Base-by-base conservation (phyloP, 257 asterid genomes). In the Forsythia suspensa region DNA sequence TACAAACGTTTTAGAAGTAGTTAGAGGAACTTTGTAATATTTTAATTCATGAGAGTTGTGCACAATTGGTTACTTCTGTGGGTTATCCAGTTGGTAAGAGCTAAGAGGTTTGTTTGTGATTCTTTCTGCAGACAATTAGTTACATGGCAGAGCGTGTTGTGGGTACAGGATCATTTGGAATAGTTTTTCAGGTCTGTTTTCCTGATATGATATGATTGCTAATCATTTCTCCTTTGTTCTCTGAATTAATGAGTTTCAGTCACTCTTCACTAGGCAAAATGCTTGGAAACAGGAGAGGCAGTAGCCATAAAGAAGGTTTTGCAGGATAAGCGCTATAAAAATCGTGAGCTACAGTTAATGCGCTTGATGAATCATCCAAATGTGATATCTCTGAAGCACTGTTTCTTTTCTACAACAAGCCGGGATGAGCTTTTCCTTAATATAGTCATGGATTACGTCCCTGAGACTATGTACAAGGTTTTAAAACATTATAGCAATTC, bases 101-200 rank as follows among this genome's bases (percentile, higher is more conserved):
- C 38, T 34, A n/a, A 74, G 29, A n/a, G 39, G 61, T 66, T 77
- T 74, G 52, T 43, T 66, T 39, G 29, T 75, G 59, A 65, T 75
- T 46, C 77, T 76, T 78, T 76, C 13, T 82, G 67, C 86, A 85
- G 91, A 87, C 89, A 2, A 87, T 87, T 80, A 87, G 89, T 79
- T 87, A 85, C 87, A 87, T 85, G 91, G 87, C 91, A 70, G 85
- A 85, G 74, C 87, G 89, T 37, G 87, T 87, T 79, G 91, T 87
- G 44, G 91, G 91, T 29, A 87, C 89, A 24, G 89, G 91, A 70
- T 87, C 91, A n/a, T 87, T 87, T 79, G 91, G 89, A 70, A 79
- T 87, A 73, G 87, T 87, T 76, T 87, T 87, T 77, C 91, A 85
- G 89, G 89, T 85, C 37, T 71, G 66, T 73, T 38, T 34, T 29